A percentile compares a stretch with the other conserved stretches of the same genome.
These are phyloP conservation scores for Climacium dendroides DNA, from an alignment of 225 moss, liverwort and hornwort genomes.

Conservation along the genomic window DNA sequence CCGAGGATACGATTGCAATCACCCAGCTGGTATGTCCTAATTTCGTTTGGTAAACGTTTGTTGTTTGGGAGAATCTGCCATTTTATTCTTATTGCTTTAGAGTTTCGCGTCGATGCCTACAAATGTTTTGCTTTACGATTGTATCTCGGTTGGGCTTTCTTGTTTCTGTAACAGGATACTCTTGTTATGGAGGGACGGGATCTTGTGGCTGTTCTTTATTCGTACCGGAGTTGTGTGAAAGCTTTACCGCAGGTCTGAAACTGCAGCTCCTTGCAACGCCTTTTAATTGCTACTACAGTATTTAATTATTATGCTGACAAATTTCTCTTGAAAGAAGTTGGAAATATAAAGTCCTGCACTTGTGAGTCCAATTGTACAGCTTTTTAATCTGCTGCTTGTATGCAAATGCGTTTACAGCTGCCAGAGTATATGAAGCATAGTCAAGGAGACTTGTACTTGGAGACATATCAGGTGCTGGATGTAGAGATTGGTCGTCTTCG, in stretches of 20 bases:
- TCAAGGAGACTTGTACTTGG: slow-evolving; percentile 92
- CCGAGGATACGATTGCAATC: slow-evolving; percentile 90
- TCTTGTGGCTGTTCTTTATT: slow-evolving; percentile 88
- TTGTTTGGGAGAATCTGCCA: neutral
- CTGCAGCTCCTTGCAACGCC: neutral
- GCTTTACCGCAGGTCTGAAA: slow-evolving; percentile 85
- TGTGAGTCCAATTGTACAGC: neutral
- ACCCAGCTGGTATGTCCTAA: slow-evolving; percentile 70
- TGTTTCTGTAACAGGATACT: slow-evolving; percentile 43
- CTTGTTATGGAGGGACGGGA: slow-evolving; percentile 81
- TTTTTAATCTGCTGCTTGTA: neutral
- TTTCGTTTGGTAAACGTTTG: neutral
- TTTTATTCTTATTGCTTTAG: neutral
- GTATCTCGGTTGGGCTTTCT: neutral
- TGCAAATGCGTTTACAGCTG: slow-evolving; percentile 34
- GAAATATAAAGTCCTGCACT: neutral
- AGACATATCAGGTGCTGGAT: slow-evolving; percentile 96
- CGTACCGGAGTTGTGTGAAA: slow-evolving; percentile 97
- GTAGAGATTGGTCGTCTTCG: slow-evolving; percentile 94
- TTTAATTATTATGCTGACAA: neutral
- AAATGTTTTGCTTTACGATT: neutral
- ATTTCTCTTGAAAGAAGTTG: neutral
- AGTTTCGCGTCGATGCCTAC: neutral
- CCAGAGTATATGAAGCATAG: slow-evolving; percentile 96
- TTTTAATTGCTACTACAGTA: neutral